Base-by-base conservation (phyloP, 306 rosid species). In the Dryas alaskensis region DNA sequence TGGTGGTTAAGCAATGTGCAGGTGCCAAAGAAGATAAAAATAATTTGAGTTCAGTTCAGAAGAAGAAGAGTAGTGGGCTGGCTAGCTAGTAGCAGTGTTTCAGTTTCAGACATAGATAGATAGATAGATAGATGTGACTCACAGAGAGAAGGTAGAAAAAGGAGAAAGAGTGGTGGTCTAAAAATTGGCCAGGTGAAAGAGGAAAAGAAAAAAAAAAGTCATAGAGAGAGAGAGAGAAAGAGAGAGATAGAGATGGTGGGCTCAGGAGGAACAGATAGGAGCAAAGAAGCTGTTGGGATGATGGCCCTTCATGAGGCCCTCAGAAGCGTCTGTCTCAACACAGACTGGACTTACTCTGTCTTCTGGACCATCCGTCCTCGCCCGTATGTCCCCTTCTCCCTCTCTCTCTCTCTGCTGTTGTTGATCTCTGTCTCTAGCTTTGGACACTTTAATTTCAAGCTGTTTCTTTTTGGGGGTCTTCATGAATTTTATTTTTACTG, bases 261-360 rank as follows among this genome's bases (percentile, higher is more conserved):
- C 91, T 92, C 99, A 86, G 99, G 96, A 84, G 85, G 81, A 83
- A 70, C 91, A 86, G 98, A 92, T 85, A 90, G 99, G 84, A 90
- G 98, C 96, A 95, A 92, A 87, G 99, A 95, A 81, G 99, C 99
- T 78, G 96, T 92, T 76, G 99, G 98, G 86, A 95, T 95, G 99
- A 95, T 95, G 99, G 99, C 99, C 83, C 98, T 95, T 88, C 99
- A 95, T 81, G 99, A 95, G 97, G 90, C 99, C 89, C 99, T 95
- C 82, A 87, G 98, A 95, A 88, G 72, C 81, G 84, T 78, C 76
- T 84, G 87, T 78, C 88, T 87, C 75, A 75, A 59, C 86, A 59
- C 89, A 73, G 98, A 95, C 88, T 95, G 99, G 99, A 95, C 99
- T 90, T 95, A 95, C 89, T 95, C 99, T 95, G 99, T 95, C 86